Base-by-base conservation (phyloP, 164 flowering plant genomes). In the Magnolia sinica region DNA sequence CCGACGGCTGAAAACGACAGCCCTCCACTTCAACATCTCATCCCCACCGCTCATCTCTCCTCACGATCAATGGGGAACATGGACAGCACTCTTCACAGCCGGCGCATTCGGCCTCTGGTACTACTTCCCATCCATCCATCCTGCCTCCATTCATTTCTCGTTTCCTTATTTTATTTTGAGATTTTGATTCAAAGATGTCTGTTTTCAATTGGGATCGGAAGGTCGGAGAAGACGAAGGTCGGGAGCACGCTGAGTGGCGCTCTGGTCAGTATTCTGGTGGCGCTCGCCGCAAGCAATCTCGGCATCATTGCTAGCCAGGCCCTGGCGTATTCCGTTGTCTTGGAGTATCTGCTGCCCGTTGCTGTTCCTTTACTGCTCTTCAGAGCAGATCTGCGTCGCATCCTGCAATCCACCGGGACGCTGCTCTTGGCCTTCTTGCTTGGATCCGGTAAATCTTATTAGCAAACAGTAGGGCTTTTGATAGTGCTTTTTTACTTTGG, bases 101-200 rank as follows among this genome's bases (percentile, higher is more conserved):
- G 95, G 89, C 66, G 93, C 98, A 79, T 88, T 93, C 76, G 96
- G 97, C 71, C 83, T 92, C 81, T 95, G 99, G 98, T 93, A 84
- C 51, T 6, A 29, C 31, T 16, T 79, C 66, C 50, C 71, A 24
- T 64, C 29, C 31, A 51, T 70, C 67, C 7, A 63, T 66, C 16
- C 5, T 7, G 69, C 13, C 69, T 27, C 69, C 1, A 66, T 14
- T 8, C 14, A 19, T 8, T 63, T 68, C 50, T 2, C 50, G 13
- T 11, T 24, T 23, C 59, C 6, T 23, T 58, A 27, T 70, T 11
- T 45, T 68, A 0, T 45, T 23, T 29, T 29, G 19, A 24, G 51
- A 13, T 65, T 3, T 27, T 45, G 52, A 68, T 67, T 4, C 71
- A 68, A 22, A 50, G 52, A 19, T 27, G 50, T 37, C 45, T 37